Percentiles rank a stretch among this genome's conserved stretches.
Evolutionary conservation across 768 basidiomycete genomes (phyloP).

Genomic region (Naganishia randhawae): DNA sequence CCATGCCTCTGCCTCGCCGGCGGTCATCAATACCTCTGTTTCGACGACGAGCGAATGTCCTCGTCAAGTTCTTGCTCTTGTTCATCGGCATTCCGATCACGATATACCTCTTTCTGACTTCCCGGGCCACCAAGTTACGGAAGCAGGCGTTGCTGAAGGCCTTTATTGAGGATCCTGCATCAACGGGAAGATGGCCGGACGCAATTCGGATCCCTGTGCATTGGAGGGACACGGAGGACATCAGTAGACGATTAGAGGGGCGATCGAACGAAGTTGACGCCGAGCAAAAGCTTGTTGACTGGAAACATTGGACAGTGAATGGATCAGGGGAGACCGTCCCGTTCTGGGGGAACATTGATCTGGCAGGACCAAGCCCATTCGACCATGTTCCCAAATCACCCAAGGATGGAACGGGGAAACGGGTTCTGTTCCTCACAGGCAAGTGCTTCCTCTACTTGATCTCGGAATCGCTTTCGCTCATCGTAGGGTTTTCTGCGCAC

Average conservation of each 20-base stretch:
- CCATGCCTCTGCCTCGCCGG: neutral
- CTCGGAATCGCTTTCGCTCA: neutral
- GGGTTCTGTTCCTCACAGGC: slow-evolving; percentile 49
- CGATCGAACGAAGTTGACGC: neutral
- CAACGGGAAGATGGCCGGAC: neutral
- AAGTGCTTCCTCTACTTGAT: slow-evolving; percentile 23
- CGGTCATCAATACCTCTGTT: slow-evolving; percentile 11
- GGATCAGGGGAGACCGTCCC: neutral
- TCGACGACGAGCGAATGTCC: neutral
- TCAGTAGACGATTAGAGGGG: slow-evolving; percentile 3
- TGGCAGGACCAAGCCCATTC: slow-evolving; percentile 43
- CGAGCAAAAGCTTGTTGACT: neutral
- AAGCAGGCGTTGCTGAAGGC: slow-evolving; percentile 4
- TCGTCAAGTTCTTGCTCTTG: slow-evolving; percentile 6
- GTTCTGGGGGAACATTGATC: slow-evolving; percentile 46
- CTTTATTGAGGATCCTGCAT: neutral
- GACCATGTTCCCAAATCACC: slow-evolving; percentile 36
- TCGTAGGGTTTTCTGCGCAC: neutral
- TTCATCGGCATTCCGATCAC: slow-evolving; percentile 3
- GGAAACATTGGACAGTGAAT: neutral
- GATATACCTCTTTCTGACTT: slow-evolving; percentile 2
- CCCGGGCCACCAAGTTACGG: neutral
- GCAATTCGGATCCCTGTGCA: neutral
- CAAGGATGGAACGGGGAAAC: slow-evolving; percentile 29
- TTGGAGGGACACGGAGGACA: slow-evolving; percentile 26